Conservation (phyloP, 2,329 filamentous ascomycete genomes). For the Pestalotiopsis sp. region DNA sequence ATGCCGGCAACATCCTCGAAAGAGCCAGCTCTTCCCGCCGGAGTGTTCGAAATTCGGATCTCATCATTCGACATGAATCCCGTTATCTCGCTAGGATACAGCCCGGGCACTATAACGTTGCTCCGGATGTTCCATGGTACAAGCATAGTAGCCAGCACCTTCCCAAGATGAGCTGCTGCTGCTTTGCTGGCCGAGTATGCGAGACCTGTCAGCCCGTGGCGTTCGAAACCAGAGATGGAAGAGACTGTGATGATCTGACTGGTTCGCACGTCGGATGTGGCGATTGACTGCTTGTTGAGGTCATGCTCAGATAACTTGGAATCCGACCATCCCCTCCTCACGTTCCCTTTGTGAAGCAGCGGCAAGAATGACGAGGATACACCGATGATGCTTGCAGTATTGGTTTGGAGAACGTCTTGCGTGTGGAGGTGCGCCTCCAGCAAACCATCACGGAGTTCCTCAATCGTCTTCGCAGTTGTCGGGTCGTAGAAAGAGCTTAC, state of each 20-base stretch:
- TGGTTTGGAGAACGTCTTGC: neutral
- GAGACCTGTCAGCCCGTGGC: neutral
- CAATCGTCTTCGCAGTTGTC: neutral
- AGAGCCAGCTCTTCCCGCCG: no score
- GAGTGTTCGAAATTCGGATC: neutral
- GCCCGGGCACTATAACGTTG: neutral
- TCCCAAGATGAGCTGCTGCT: neutral
- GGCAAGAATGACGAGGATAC: neutral
- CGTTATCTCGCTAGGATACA: neutral
- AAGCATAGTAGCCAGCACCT: neutral
- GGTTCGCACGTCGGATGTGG: neutral
- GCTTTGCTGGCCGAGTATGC: neutral
- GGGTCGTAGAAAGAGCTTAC: neutral
- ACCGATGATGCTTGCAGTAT: neutral
- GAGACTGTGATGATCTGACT: neutral
- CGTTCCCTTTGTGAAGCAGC: neutral
- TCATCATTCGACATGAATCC: neutral
- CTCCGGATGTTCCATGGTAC: neutral
- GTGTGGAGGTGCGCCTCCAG: neutral
- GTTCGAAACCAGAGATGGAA: neutral
- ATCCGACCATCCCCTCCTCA: neutral
- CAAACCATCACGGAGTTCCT: neutral
- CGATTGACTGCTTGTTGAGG: neutral
- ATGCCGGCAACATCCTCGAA: no score
- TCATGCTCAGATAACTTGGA: neutral